Percentiles rank a stretch among this genome's conserved stretches.
These are phyloP conservation scores for Smallanthus sonchifolius DNA, from an alignment of 129 eudicot genomes.

Conservation along the genomic window DNA sequence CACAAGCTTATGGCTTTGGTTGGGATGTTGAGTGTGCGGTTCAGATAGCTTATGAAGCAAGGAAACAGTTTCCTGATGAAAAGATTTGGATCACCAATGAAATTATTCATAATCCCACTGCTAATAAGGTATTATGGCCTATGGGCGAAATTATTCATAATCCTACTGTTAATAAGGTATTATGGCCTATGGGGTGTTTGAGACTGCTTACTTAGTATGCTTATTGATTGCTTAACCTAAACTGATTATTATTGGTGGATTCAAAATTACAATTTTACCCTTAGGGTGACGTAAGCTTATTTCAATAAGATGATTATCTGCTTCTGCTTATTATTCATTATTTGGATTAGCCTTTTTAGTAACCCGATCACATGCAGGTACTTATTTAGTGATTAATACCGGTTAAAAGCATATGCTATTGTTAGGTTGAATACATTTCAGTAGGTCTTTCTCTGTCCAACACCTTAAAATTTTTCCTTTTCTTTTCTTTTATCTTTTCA, in stretches of 20 bases:
- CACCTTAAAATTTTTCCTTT: not conserved
- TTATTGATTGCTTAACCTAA: not conserved
- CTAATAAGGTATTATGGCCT: slow-evolving; percentile 52
- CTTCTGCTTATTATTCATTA: not conserved
- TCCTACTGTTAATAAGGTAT: slow-evolving; percentile 86
- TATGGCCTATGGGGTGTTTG: not conserved
- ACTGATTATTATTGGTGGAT: not conserved
- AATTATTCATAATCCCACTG: slow-evolving; percentile 92
- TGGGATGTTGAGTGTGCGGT: slow-evolving; percentile 37
- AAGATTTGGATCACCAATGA: slow-evolving; percentile 92
- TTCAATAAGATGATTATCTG: not conserved
- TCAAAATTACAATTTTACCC: not conserved
- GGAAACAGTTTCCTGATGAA: slow-evolving; percentile 54
- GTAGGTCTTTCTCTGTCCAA: not conserved
- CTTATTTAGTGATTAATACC: not conserved
- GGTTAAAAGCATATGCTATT: not conserved
- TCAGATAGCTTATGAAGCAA: slow-evolving; percentile 36
- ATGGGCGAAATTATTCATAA: slow-evolving; percentile 82
- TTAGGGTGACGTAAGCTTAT: not conserved
- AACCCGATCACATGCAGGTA: not conserved
- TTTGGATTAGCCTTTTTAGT: not conserved
- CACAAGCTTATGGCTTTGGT: slow-evolving; percentile 37
- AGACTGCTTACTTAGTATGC: not conserved
- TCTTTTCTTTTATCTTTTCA: not conserved
- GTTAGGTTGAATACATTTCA: not conserved